phyloP scores from a whole-genome alignment of 2,329 filamentous ascomycete genomes.

The Colletotrichum tabaci region DNA sequence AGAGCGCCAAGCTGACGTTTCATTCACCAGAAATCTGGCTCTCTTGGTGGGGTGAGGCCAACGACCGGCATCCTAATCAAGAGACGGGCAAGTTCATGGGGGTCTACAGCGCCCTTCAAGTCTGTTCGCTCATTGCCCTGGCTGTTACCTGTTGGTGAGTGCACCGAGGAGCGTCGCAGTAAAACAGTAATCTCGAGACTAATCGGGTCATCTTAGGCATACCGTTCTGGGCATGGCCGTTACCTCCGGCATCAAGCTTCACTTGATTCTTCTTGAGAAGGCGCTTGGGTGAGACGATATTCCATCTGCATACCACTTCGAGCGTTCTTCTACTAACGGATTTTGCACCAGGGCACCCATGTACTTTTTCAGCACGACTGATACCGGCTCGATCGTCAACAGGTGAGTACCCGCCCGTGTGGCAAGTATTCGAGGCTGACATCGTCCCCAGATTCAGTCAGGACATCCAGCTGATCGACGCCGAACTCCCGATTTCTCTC shows the following conservation, averaged over 20 bases:
- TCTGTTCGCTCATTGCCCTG: not conserved
- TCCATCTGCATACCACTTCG: too few species aligned
- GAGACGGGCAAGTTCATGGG: too few species aligned
- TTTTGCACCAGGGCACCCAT: too few species aligned
- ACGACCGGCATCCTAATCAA: not conserved
- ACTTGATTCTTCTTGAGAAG: too few species aligned
- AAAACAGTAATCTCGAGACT: too few species aligned
- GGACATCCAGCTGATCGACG: conserved; percentile 44
- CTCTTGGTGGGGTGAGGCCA: conserved; percentile 61
- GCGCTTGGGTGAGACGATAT: too few species aligned
- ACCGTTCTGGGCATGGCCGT: too few species aligned
- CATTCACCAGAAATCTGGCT: conserved; percentile 55
- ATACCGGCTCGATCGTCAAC: not conserved
- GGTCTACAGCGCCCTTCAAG: not conserved
- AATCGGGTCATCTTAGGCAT: too few species aligned
- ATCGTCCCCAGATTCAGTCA: conserved; percentile 45
- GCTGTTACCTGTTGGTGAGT: too few species aligned
- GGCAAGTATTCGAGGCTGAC: conserved; percentile 34
- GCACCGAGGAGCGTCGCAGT: too few species aligned
- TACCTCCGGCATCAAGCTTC: too few species aligned
- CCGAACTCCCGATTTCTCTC: conserved; percentile 42
- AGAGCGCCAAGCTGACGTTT: not conserved
- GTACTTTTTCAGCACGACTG: not conserved
- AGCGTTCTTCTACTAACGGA: too few species aligned
- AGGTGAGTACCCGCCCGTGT: conserved; percentile 28